A percentile compares a stretch with the other conserved stretches of the same genome.
These are phyloP conservation scores for Candolleomyces aberdarensis DNA, from an alignment of 768 basidiomycete species.

Conservation along the genomic window DNA sequence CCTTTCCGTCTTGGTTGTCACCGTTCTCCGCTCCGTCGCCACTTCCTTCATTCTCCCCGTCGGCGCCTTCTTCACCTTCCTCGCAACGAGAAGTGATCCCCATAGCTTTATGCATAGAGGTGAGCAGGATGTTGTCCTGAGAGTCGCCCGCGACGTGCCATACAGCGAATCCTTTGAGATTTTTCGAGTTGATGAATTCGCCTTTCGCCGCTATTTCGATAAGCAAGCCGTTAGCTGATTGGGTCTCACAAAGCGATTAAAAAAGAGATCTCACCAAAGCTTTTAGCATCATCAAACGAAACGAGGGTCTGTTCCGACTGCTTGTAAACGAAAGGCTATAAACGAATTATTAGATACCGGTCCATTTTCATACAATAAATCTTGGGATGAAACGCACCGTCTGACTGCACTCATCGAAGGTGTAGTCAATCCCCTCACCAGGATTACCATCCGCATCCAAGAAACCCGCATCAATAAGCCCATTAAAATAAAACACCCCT, in stretches of 20 bases:
- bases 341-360: not conserved
- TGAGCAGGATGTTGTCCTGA: slow-evolving; percentile 48
- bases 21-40: too few relatives aligned
- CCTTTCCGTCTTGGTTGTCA: not conserved
- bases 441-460: slow-evolving; percentile 43
- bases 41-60: not conserved
- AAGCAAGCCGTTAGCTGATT: not conserved
- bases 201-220: slow-evolving; percentile 49
- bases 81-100: slow-evolving; percentile 15
- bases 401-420: slow-evolving; percentile 66
- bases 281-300: slow-evolving; percentile 62
- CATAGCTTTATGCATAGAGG: slow-evolving; percentile 46
- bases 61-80: not conserved
- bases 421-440: slow-evolving; percentile 49
- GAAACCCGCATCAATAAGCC: slow-evolving; percentile 53
- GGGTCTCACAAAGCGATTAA: not conserved
- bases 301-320: slow-evolving; percentile 50
- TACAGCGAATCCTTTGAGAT: slow-evolving; percentile 61
- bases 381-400: slow-evolving; percentile 49
- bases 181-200: slow-evolving; percentile 48
- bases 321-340: slow-evolving; percentile 68
- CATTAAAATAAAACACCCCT: slow-evolving; percentile 61
- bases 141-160: slow-evolving; percentile 67
- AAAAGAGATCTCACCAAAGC: slow-evolving; percentile 41
- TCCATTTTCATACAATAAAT: not conserved